Conservation (phyloP, 1,139 yeast genomes). For the Yamadazyma mexicana region DNA sequence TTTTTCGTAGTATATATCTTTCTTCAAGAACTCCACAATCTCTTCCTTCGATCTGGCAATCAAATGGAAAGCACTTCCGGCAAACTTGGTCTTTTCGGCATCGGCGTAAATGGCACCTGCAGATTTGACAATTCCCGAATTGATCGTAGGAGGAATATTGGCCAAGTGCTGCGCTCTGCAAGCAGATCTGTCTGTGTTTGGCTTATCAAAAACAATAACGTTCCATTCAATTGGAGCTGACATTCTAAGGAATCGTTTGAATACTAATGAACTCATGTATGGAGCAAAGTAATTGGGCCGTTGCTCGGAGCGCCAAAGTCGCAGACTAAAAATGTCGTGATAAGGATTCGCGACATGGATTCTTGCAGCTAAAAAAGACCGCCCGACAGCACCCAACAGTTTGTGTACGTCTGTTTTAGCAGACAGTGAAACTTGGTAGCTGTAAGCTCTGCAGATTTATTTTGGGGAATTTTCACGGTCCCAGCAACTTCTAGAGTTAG, state of each 20-base stretch:
- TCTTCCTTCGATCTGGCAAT: slow-evolving; percentile 65
- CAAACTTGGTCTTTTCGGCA: slow-evolving; percentile 53
- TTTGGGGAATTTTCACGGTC: too few species aligned
- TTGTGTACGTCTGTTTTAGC: too few species aligned
- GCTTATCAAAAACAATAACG: slow-evolving; percentile 71
- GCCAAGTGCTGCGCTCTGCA: slow-evolving; percentile 62
- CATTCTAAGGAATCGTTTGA: slow-evolving; percentile 12
- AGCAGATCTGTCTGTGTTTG: slow-evolving; percentile 56
- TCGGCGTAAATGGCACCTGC: slow-evolving; percentile 67
- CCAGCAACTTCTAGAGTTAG: too few species aligned
- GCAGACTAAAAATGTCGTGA: too few species aligned
- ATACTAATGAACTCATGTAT: slow-evolving; percentile 9
- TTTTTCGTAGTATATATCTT: slow-evolving; percentile 60
- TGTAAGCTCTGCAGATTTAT: too few species aligned
- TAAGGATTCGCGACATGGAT: too few species aligned
- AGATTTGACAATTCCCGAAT: slow-evolving; percentile 55
- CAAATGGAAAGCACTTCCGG: slow-evolving; percentile 68
- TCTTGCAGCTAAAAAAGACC: too few species aligned
- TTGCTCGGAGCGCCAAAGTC: too few species aligned
- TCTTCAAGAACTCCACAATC: slow-evolving; percentile 59
- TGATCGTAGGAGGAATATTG: slow-evolving; percentile 50
- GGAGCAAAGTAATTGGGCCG: too few species aligned
- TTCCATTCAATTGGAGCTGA: slow-evolving; percentile 52
- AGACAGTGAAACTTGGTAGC: too few species aligned
- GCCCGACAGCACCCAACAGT: too few species aligned